Percentiles rank a stretch among this genome's conserved stretches.
Conservation (phyloP, 2,329 filamentous ascomycete species). For the Diplodia intermedia region DNA sequence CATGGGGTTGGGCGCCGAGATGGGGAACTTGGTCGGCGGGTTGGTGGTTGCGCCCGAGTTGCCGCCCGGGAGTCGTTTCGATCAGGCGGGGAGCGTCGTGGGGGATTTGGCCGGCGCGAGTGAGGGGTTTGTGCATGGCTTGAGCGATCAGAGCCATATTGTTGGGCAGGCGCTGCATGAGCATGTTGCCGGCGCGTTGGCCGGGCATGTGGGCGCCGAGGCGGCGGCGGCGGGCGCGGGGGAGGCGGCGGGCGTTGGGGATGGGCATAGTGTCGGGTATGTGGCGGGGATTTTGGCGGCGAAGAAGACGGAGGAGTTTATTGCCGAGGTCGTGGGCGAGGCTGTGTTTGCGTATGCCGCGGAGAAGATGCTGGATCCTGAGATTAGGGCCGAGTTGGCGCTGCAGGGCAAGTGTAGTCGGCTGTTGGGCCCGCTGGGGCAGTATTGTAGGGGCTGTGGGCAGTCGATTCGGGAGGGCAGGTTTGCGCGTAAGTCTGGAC, state of each 20-base stretch:
- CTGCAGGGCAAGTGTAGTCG: constrained; percentile 20
- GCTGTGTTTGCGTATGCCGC: constrained; percentile 21
- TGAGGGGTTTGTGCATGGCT: background rate
- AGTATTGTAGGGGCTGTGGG: constrained; percentile 23
- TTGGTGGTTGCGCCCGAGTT: background rate
- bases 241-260: background rate
- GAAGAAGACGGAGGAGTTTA: constrained; percentile 29
- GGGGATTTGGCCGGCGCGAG: background rate
- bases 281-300: constrained; percentile 27
- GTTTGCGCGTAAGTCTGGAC: constrained; percentile 14
- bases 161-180: constrained; percentile 11
- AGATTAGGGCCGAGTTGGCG: constrained; percentile 18
- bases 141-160: background rate
- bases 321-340: constrained; percentile 12
- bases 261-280: constrained; percentile 19
- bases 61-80: background rate
- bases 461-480: constrained; percentile 19
- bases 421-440: constrained; percentile 23
- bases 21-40: constrained; percentile 1
- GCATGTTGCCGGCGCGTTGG: constrained; percentile 6
- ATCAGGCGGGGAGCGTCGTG: background rate
- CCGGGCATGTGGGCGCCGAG: background rate
- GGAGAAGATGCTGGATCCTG: constrained; percentile 28
- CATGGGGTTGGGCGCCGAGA: constrained; percentile 12
- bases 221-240: background rate